Base-by-base conservation (phyloP, 768 basidiomycete genomes). In the Psilocybe sp. region DNA sequence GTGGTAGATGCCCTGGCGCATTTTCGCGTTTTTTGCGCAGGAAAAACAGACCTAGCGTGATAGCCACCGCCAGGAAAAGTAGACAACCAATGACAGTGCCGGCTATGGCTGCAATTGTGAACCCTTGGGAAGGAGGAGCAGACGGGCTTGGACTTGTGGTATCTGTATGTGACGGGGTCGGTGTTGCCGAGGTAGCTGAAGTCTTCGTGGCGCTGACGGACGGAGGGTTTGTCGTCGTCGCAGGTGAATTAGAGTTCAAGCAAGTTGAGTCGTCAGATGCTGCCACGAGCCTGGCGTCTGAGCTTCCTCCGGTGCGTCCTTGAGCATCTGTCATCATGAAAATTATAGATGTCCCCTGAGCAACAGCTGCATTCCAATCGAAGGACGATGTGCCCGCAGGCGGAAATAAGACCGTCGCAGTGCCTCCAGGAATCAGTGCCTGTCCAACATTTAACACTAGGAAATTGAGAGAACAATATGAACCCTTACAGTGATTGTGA, bases 401-500 rank as follows among this genome's bases (percentile, higher is more conserved):
- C 33, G 79, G 72, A 7, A 63, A 49, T 11, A 88, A 54, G 15
- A 71, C 51, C 47, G 85, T 71, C 1, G 70, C 59, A 36, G 74
- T 68, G 10, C 89, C 88, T 16, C 76, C 77, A 32, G 87, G 87
- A 47, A 91, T 79, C 28, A 84, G 64, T 18, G 76, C 85, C 80
- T 87, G 49, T 5, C 33, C 44, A 23, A 44, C 39, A 35, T n/a
- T 47, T 28, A 42, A 32, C 28, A 15, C 33, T 42, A n/a, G 3
- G 12, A 13, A 45, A 9, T 44, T 12, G n/a, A 39, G 41, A 42
- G 36, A 4, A 6, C 13, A 48, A 44, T 10, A 36, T 15, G 40
- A 42, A 8, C 15, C 33, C 75, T 57, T 52, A 83, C 85, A 46
- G 69, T 62, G 20, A 85, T 75, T 4, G 77, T 78, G 20, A 84